Conservation (phyloP, 1,284 basidiomycete genomes). For the Sporisorium reilianum region DNA sequence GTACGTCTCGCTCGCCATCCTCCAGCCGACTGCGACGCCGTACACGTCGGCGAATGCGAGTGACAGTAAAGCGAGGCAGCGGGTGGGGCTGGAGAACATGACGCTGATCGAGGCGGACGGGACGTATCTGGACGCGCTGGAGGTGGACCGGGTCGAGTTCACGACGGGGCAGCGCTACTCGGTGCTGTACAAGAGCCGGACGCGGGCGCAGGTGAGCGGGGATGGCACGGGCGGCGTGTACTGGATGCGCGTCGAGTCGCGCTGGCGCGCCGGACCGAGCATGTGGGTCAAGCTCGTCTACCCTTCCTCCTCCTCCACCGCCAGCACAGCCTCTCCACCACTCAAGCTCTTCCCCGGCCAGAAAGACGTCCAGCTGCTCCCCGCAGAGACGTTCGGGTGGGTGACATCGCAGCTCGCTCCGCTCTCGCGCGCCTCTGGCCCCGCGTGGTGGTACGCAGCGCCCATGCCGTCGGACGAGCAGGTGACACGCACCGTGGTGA, state of each 20-base stretch:
- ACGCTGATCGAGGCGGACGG: constrained; percentile 61
- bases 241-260: constrained; percentile 48
- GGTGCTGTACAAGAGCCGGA: constrained; percentile 34
- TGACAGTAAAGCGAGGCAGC: no score
- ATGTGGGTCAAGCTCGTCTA: constrained; percentile 46
- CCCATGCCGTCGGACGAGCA: constrained; percentile 32
- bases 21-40: constrained; percentile 19
- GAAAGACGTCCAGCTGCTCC: constrained; percentile 19
- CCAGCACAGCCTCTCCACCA: background rate
- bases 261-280: constrained; percentile 40
- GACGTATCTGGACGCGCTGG: constrained; percentile 35
- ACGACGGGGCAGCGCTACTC: constrained; percentile 59
- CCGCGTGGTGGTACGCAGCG: constrained; percentile 15
- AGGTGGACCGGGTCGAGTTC: constrained; percentile 44
- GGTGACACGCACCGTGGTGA: constrained; percentile 48
- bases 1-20: constrained; percentile 35
- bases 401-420: constrained; percentile 24
- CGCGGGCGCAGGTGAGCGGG: constrained; percentile 16
- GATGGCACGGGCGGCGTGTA: constrained; percentile 48
- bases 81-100: constrained; percentile 20
- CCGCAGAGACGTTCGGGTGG: constrained; percentile 49
- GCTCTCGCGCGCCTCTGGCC: background rate
- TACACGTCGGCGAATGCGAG: constrained; percentile 1
- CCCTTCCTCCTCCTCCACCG: background rate
- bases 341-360: background rate